phyloP scores from a whole-genome alignment of 257 asterid species.

The Henckelia pumila region DNA sequence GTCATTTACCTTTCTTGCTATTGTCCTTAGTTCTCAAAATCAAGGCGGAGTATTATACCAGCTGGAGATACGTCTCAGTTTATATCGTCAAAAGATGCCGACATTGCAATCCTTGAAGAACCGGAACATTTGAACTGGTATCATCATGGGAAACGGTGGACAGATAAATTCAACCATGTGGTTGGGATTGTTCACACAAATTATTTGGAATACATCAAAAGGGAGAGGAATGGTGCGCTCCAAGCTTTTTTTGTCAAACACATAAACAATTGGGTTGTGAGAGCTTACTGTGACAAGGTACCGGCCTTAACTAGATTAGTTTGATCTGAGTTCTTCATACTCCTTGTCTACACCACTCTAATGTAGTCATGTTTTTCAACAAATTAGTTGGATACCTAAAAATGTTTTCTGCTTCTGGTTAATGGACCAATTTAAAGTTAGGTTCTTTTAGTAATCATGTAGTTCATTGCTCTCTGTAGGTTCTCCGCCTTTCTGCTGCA shows the following conservation, averaged over 20 bases:
- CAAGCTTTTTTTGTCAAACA: conserved; percentile 94
- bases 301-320: conserved; percentile 13
- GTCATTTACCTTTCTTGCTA: conserved; percentile 12
- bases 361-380: neutral
- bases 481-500: conserved; percentile 97
- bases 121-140: conserved; percentile 99
- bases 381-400: neutral
- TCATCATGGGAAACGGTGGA: conserved; percentile 99
- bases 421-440: neutral
- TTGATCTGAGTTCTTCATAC: neutral
- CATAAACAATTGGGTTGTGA: conserved; percentile 86
- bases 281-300: conserved; percentile 96
- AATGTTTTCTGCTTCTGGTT: conserved; percentile 13
- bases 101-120: conserved; percentile 96
- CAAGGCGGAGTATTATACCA: conserved; percentile 89
- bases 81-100: conserved; percentile 90
- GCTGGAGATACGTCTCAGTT: conserved; percentile 95
- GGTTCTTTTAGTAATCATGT: conserved; percentile 6
- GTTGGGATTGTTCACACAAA: conserved; percentile 96
- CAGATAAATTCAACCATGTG: conserved; percentile 95
- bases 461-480: conserved; percentile 40
- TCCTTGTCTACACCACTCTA: neutral
- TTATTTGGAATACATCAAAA: conserved; percentile 95
- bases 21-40: conserved; percentile 62
- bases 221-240: conserved; percentile 96